A percentile compares a stretch with the other conserved stretches of the same genome.
These are phyloP conservation scores for Schizochytrium sp. DNA, from an alignment of 108 stramenopile species.

Conservation along the genomic window DNA sequence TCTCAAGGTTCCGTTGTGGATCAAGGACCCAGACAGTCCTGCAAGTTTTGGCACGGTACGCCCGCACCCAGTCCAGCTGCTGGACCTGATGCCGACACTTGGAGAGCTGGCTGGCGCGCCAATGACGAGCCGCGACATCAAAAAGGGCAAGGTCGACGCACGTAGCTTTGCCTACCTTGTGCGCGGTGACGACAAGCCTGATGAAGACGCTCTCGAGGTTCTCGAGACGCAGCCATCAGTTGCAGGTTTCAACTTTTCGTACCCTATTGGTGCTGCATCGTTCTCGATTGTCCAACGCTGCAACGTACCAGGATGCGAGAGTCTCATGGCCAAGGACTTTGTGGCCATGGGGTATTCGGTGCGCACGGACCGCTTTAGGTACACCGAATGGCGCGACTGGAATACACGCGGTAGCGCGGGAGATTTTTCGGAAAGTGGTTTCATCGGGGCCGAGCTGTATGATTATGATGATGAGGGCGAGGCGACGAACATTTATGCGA, in stretches of 20 bases:
- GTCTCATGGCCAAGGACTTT: not conserved
- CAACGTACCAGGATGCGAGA: not conserved
- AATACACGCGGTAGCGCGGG: not conserved
- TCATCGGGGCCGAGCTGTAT: conserved; percentile 16
- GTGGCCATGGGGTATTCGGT: not conserved
- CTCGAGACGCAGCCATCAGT: not conserved
- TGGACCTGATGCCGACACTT: not conserved
- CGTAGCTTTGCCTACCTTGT: not conserved
- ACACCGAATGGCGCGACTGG: conserved; percentile 3
- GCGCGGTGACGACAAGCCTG: not conserved
- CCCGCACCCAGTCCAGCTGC: not conserved
- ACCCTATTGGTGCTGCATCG: not conserved
- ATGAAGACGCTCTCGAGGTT: not conserved
- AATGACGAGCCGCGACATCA: not conserved
- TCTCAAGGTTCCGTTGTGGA: not conserved
- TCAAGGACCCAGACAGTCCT: not conserved
- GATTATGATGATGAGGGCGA: not conserved
- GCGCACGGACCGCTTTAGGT: not conserved
- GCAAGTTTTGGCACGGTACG: not conserved
- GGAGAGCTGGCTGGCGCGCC: not conserved
- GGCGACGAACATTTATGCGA: not conserved
- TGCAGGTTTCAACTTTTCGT: not conserved
- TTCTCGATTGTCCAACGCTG: not conserved
- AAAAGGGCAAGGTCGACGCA: not conserved
- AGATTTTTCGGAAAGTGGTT: not conserved